Conservation (phyloP, 192 early-diverging fungal species). For the Coemansia javaensis region DNA sequence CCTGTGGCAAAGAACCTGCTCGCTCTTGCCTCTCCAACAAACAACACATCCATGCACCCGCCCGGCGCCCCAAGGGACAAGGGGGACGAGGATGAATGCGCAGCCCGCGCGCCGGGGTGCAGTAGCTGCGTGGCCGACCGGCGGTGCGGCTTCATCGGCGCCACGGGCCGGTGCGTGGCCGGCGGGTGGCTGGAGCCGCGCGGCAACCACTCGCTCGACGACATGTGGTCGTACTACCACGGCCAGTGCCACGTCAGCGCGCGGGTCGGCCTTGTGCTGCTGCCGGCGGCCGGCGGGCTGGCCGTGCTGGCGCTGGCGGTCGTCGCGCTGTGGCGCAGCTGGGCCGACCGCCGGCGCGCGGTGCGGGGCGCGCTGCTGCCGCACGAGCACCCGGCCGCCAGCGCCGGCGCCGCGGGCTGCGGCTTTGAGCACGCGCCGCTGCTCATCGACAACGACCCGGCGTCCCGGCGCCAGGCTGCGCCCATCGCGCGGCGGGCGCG, state of each 20-base stretch:
- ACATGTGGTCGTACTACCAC: slow-evolving; percentile 42
- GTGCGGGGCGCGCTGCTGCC: too few species aligned
- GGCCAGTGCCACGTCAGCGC: slow-evolving; percentile 41
- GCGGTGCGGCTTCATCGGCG: slow-evolving; percentile 35
- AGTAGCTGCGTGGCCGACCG: slow-evolving; percentile 22
- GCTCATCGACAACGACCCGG: slow-evolving; percentile 48
- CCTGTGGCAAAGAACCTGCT: not conserved
- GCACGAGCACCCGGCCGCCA: too few species aligned
- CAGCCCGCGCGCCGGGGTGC: too few species aligned
- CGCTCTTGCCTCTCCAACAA: not conserved
- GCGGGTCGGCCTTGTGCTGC: slow-evolving; percentile 27
- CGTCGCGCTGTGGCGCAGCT: slow-evolving; percentile 27
- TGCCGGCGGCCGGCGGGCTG: slow-evolving; percentile 26
- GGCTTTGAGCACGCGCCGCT: slow-evolving; percentile 26
- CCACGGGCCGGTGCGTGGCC: slow-evolving; percentile 28
- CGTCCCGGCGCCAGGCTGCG: slow-evolving; percentile 1
- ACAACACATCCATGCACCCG: too few species aligned
- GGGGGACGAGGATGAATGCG: slow-evolving; percentile 20
- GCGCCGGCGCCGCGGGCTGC: too few species aligned
- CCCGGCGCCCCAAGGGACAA: too few species aligned
- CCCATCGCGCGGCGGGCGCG: too few species aligned
- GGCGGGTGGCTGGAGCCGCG: slow-evolving; percentile 36
- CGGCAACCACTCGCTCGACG: slow-evolving; percentile 21
- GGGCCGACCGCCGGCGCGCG: slow-evolving; percentile 7
- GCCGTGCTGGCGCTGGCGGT: slow-evolving; percentile 19